phyloP scores from a whole-genome alignment of 257 asterid species.

The Salvia miltiorrhiza region DNA sequence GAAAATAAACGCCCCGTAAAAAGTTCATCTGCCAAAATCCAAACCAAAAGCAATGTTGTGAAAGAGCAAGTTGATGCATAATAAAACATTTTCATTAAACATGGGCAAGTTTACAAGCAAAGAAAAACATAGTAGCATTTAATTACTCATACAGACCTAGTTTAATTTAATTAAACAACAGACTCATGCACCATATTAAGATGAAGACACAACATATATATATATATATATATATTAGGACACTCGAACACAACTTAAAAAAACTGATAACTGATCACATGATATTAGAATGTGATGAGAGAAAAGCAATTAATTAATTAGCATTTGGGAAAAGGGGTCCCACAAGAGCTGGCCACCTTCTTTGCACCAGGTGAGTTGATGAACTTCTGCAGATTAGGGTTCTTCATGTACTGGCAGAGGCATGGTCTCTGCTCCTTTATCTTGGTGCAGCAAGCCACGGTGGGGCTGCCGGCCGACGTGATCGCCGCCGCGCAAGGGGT shows the following conservation, averaged over 20 bases:
- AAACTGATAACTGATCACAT: background rate
- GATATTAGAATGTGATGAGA: background rate
- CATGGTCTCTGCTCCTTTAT: conserved; percentile 79
- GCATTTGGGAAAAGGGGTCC: conserved; percentile 79
- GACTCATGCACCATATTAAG: background rate
- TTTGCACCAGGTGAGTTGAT: conserved; percentile 77
- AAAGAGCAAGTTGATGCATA: background rate
- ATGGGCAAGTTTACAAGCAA: conserved; percentile 28
- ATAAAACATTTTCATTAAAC: conserved; percentile 20
- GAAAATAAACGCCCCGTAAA: background rate
- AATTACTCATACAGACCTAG: background rate
- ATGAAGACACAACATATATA: background rate
- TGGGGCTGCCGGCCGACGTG: conserved; percentile 50
- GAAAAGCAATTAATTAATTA: too few species aligned
- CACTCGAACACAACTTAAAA: background rate
- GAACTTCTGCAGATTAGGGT: conserved; percentile 67
- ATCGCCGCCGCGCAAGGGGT: conserved; percentile 82
- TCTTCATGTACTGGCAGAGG: conserved; percentile 74
- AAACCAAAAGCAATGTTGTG: background rate
- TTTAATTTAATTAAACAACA: background rate
- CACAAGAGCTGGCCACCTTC: conserved; percentile 70
- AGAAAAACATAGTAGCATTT: background rate
- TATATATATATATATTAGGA: background rate
- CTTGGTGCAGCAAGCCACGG: conserved; percentile 49
- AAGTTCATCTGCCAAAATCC: too few species aligned